phyloP scores from a whole-genome alignment of 2,329 filamentous ascomycete genomes.

The Neocucurbitaria cava region DNA sequence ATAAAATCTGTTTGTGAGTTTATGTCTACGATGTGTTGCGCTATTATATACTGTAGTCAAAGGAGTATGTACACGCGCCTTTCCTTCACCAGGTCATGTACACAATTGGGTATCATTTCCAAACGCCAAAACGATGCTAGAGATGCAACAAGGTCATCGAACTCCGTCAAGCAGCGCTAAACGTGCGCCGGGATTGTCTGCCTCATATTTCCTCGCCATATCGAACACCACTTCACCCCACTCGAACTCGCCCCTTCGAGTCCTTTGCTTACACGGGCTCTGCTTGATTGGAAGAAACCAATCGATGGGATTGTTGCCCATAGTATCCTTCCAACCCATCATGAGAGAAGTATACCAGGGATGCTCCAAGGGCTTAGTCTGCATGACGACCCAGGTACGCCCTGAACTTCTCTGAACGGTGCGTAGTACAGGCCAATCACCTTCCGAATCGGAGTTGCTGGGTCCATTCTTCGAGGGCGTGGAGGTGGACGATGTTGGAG shows the following conservation, averaged over 20 bases:
- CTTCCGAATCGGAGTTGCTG: slow-evolving; percentile 15
- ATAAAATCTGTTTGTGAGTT: too few species aligned
- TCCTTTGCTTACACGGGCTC: slow-evolving; percentile 77
- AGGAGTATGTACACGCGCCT: neutral
- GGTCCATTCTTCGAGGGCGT: slow-evolving; percentile 11
- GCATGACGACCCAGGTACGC: slow-evolving; percentile 80
- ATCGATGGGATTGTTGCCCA: slow-evolving; percentile 74
- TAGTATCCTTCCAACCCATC: slow-evolving; percentile 78
- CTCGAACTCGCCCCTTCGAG: slow-evolving; percentile 70
- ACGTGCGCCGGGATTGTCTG: slow-evolving; percentile 26
- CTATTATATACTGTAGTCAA: too few species aligned
- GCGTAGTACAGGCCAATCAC: slow-evolving; percentile 30
- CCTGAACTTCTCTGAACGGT: slow-evolving; percentile 30
- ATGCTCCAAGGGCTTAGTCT: slow-evolving; percentile 76
- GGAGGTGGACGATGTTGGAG: slow-evolving; percentile 19
- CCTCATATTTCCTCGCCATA: slow-evolving; percentile 37
- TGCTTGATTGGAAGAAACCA: slow-evolving; percentile 81
- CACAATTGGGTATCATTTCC: slow-evolving; percentile 28
- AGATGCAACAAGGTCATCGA: slow-evolving; percentile 3
- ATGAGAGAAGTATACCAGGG: slow-evolving; percentile 79
- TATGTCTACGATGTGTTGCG: too few species aligned
- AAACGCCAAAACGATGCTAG: slow-evolving; percentile 23
- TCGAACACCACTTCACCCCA: slow-evolving; percentile 66
- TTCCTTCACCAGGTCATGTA: slow-evolving; percentile 1
- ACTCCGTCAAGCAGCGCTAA: slow-evolving; percentile 24